Conservation (phyloP, 2,329 filamentous ascomycete species). For the Aspergillus sp. region DNA sequence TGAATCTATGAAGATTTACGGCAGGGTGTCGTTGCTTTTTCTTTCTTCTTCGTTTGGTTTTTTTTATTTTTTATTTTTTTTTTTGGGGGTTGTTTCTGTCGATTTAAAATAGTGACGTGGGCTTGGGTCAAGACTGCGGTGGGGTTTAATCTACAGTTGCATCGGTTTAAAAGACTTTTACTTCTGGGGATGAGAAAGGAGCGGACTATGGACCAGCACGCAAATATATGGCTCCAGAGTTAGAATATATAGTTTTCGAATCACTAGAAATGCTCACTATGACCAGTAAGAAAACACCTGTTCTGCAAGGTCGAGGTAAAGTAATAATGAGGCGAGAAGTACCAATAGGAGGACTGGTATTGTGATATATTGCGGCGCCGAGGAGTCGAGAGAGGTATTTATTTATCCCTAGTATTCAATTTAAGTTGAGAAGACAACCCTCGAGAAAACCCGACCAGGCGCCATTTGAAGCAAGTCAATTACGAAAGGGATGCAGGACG, state of each 20-base stretch:
- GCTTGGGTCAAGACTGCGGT: not conserved
- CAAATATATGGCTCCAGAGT: not conserved
- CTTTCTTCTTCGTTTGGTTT: too few species aligned
- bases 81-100: not conserved
- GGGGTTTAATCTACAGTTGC: not conserved
- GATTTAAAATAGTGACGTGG: not conserved
- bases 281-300: not conserved
- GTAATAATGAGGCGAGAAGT: not conserved
- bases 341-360: not conserved
- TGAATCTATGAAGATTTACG: not conserved
- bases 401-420: not conserved
- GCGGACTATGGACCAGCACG: not conserved
- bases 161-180: not conserved
- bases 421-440: not conserved
- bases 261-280: not conserved
- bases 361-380: not conserved
- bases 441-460: not conserved
- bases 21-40: not conserved
- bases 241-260: not conserved
- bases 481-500: not conserved
- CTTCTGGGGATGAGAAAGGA: not conserved
- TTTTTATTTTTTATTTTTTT: too few species aligned
- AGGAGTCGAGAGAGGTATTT: not conserved
- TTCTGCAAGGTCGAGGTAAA: not conserved
- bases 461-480: not conserved